Percentiles rank a stretch among this genome's conserved stretches.
Evolutionary conservation across 371 early-diverging fungal species (phyloP).

Genomic region (Homolaphlyctis polyrhiza): DNA sequence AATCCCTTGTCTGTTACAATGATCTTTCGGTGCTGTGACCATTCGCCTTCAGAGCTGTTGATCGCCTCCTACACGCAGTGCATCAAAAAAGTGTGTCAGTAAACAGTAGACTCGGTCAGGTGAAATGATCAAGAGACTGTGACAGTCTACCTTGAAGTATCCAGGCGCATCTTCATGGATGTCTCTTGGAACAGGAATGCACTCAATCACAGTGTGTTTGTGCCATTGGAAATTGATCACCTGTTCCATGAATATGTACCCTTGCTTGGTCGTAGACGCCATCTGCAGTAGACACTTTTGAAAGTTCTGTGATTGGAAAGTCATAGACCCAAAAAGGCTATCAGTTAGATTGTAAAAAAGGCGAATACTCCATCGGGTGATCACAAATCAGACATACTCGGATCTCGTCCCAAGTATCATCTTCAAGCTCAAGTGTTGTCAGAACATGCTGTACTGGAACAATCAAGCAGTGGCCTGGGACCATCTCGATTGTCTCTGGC

Average conservation of each 20-base stretch:
- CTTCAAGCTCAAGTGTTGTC: conserved; percentile 80
- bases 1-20: conserved; percentile 69
- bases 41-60: conserved; percentile 71
- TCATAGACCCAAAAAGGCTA: background rate
- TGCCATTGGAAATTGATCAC: conserved; percentile 67
- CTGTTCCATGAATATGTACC: conserved; percentile 85
- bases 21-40: conserved; percentile 87
- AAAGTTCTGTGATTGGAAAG: conserved; percentile 62
- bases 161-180: conserved; percentile 73
- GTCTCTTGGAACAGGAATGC: conserved; percentile 81
- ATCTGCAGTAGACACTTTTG: conserved; percentile 89
- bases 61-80: conserved; percentile 60
- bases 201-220: conserved; percentile 84
- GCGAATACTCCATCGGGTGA: background rate
- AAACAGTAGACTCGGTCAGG: background rate
- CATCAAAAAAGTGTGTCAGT: background rate
- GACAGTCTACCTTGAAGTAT: conserved; percentile 61
- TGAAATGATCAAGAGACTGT: background rate
- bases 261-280: conserved; percentile 65
- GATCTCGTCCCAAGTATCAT: conserved; percentile 90
- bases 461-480: conserved; percentile 84
- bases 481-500: conserved; percentile 67
- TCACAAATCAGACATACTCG: conserved; percentile 61
- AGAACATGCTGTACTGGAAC: conserved; percentile 81
- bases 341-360: background rate